Conservation (phyloP, 176 grass and related monocot genomes). For the Carex pumila region DNA sequence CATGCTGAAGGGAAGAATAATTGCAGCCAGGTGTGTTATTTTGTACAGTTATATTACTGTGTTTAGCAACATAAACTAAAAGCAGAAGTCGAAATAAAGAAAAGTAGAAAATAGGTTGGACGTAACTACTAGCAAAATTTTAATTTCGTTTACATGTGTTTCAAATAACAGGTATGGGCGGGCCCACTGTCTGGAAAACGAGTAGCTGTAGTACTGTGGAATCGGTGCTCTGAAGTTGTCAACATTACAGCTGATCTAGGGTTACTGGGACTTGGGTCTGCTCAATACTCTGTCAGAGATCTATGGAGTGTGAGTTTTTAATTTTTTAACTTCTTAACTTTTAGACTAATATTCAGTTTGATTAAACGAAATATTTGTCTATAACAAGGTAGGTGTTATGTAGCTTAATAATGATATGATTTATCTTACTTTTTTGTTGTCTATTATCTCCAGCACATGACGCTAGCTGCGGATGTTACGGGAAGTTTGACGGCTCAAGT, state of each 20-base stretch:
- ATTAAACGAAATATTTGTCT: not conserved
- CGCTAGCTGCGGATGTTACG: slow-evolving; percentile 25
- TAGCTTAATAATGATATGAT: not conserved
- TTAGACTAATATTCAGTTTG: slow-evolving; percentile 10
- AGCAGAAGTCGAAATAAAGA: not conserved
- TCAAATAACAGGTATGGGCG: slow-evolving; percentile 69
- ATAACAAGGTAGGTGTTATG: not conserved
- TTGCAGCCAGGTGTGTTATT: slow-evolving; percentile 57
- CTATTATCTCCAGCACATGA: slow-evolving; percentile 54
- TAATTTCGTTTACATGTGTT: not conserved
- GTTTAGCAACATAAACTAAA: not conserved
- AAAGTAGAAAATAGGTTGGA: not conserved
- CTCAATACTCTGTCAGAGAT: slow-evolving; percentile 62
- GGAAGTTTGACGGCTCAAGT: slow-evolving; percentile 51
- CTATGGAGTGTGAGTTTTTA: slow-evolving; percentile 51
- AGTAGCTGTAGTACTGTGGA: slow-evolving; percentile 64
- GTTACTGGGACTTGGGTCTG: slow-evolving; percentile 44
- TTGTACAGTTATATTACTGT: not conserved
- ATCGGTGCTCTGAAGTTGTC: slow-evolving; percentile 54
- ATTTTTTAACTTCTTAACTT: not conserved
- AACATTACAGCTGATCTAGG: slow-evolving; percentile 53
- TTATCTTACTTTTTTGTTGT: not conserved
- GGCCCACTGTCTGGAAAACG: slow-evolving; percentile 66
- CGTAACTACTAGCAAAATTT: not conserved
- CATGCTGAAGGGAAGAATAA: slow-evolving; percentile 44